Conservation (phyloP, 2,329 filamentous ascomycete genomes). For the Aplosporella prunicola region DNA sequence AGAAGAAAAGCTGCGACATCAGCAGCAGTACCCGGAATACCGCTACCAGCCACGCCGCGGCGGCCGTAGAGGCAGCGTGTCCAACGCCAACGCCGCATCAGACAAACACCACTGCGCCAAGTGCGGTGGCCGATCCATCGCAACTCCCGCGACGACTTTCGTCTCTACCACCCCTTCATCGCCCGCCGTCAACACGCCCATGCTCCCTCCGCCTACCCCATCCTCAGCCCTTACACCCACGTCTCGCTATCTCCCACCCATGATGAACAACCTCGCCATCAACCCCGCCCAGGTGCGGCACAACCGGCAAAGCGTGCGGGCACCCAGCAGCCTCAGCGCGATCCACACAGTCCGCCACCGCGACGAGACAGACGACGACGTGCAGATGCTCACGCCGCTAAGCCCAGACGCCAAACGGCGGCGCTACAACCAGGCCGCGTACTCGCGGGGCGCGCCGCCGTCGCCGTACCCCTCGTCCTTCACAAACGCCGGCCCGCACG, state of each 20-base stretch:
- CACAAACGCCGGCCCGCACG: no score
- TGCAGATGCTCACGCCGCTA: constrained; percentile 14
- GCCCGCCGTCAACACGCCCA: constrained; percentile 35
- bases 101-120: constrained; percentile 52
- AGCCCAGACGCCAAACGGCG: constrained; percentile 28
- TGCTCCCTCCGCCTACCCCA: constrained; percentile 28
- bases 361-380: constrained; percentile 3
- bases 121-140: constrained; percentile 60
- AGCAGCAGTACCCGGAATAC: constrained; percentile 85
- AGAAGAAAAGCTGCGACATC: constrained; percentile 85
- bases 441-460: constrained; percentile 42
- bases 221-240: constrained; percentile 25
- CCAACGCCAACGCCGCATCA: constrained; percentile 21
- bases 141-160: constrained; percentile 51
- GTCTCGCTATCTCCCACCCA: constrained; percentile 22
- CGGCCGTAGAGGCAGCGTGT: constrained; percentile 32
- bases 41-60: constrained; percentile 72
- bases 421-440: constrained; percentile 21
- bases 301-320: neutral
- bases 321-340: constrained; percentile 13
- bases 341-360: constrained; percentile 17
- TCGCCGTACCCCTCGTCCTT: no score
- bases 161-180: constrained; percentile 4
- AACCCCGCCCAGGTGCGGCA: constrained; percentile 22
- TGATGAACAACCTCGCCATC: constrained; percentile 34